Evolutionary conservation across 345 rosid genomes (phyloP).

Genomic region (Pugionium cornutum): DNA sequence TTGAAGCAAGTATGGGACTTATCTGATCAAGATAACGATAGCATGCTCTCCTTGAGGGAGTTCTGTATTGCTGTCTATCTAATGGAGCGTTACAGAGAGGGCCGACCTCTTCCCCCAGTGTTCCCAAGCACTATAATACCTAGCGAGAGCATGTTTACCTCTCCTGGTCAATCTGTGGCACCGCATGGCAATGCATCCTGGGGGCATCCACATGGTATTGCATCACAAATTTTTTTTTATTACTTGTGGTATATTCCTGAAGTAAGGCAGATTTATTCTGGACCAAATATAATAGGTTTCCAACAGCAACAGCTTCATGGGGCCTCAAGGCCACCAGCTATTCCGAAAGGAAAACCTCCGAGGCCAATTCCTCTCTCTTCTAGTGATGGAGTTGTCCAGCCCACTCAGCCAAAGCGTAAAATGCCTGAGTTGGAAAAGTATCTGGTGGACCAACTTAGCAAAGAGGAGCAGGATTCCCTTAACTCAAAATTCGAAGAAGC

Average conservation of each 20-base stretch:
- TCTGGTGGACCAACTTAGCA: conserved; percentile 83
- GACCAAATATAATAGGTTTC: conserved; percentile 47
- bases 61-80: conserved; percentile 91
- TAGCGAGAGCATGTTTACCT: conserved; percentile 57
- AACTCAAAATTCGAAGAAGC: conserved; percentile 85
- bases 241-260: conserved; percentile 13
- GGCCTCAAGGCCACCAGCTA: conserved; percentile 53
- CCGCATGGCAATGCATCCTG: conserved; percentile 55
- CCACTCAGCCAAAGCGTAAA: conserved; percentile 65
- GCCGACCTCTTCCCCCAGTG: conserved; percentile 75
- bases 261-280: conserved; percentile 22
- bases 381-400: conserved; percentile 56
- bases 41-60: conserved; percentile 98
- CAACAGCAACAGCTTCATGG: conserved; percentile 54
- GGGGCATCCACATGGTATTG: conserved; percentile 63
- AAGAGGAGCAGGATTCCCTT: conserved; percentile 85
- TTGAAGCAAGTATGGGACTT: conserved; percentile 97
- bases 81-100: conserved; percentile 97
- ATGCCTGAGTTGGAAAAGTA: conserved; percentile 83
- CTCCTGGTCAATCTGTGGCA: conserved; percentile 56
- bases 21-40: conserved; percentile 96
- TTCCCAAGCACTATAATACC: conserved; percentile 70
- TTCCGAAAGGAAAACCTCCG: conserved; percentile 83
- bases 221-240: conserved; percentile 39
- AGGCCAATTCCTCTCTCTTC: conserved; percentile 64